Conservation (phyloP, 228 moss, liverwort and hornwort species). For the Sphagnum magellanicum region DNA sequence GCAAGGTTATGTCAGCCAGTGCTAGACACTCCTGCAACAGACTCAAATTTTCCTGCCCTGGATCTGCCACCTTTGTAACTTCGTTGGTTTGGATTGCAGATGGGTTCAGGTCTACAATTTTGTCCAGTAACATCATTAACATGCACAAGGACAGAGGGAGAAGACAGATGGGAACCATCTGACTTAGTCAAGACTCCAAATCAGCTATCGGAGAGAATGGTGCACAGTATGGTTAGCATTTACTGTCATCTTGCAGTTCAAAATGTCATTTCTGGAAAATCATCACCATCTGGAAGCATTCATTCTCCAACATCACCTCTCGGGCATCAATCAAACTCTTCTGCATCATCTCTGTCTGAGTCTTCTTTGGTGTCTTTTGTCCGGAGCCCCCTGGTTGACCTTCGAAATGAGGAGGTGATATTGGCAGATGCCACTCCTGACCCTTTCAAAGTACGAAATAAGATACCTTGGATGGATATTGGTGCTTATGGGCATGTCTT, state of each 20-base stretch:
- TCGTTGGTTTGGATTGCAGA: too few relatives aligned
- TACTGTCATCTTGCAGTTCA: conserved; percentile 80
- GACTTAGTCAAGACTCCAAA: conserved; percentile 49
- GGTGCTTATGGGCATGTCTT: conserved; percentile 55
- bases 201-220: conserved; percentile 76
- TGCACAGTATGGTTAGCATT: conserved; percentile 79
- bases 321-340: conserved; percentile 38
- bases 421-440: conserved; percentile 59
- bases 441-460: conserved; percentile 60
- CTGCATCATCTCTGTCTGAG: conserved; percentile 53
- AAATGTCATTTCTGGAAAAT: conserved; percentile 27
- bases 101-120: not conserved
- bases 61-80: too few relatives aligned
- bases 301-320: conserved; percentile 61
- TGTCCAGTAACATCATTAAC: not conserved
- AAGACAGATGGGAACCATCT: conserved; percentile 18
- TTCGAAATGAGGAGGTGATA: conserved; percentile 58
- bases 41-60: too few relatives aligned
- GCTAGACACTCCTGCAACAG: too few relatives aligned
- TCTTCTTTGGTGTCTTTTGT: conserved; percentile 64
- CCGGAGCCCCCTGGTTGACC: conserved; percentile 76
- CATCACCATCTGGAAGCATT: conserved; percentile 24
- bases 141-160: conserved; percentile 6
- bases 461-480: conserved; percentile 74
- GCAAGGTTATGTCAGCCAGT: too few relatives aligned